Evolutionary conservation across 371 early-diverging fungal genomes (phyloP), one percentile per base, ranked within the genome.

Genomic region (Lichtheimia ornata): DNA sequence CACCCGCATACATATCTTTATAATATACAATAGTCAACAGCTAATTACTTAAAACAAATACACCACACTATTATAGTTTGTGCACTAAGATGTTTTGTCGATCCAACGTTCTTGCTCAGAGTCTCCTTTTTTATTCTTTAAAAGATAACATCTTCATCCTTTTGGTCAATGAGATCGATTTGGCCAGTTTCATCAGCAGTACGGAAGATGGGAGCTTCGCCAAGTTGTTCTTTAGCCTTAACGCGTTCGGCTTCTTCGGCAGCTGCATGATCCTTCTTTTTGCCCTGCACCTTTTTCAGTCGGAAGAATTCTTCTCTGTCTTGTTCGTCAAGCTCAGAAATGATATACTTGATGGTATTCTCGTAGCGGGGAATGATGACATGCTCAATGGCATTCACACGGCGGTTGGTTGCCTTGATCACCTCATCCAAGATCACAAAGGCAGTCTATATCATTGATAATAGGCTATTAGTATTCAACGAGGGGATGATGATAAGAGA

Each of bases 251-350:
- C 70, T 5, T 76, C 79, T 53, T 90, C 84, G 30, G 69, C 79
- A 30, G 85, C 94, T 45, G 91, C 86, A 56, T 83, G 82, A 62
- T 92, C 90, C 89, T 98, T 98, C 88, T 97, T 97, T 75, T 97
- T 97, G 41, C 91, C 90, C 77, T 98, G 99, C 28, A 98, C 93
- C 80, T 97, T 98, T 81, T 98, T 98, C 67, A 98, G 78, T 69
- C 92, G 84, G 75, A 96, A 99, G 82, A 99, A 99, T 69, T 99
- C 99, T 80, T 99, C 99, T 74, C 99, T 89, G 73, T 99, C 99
- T 83, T 93, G 93, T 75, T 99, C 99, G 71, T 99, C 99, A 56
- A 99, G 86, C 78, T 99, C 99, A 27, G 97, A 94, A 52, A 89
- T 89, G 65, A 99, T 97, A 74, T 96, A 97, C 65, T 85, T 87